These are phyloP conservation scores for Sporothrix variecibatus DNA, from an alignment of 2,329 filamentous ascomycete species.

Conservation along the genomic window DNA sequence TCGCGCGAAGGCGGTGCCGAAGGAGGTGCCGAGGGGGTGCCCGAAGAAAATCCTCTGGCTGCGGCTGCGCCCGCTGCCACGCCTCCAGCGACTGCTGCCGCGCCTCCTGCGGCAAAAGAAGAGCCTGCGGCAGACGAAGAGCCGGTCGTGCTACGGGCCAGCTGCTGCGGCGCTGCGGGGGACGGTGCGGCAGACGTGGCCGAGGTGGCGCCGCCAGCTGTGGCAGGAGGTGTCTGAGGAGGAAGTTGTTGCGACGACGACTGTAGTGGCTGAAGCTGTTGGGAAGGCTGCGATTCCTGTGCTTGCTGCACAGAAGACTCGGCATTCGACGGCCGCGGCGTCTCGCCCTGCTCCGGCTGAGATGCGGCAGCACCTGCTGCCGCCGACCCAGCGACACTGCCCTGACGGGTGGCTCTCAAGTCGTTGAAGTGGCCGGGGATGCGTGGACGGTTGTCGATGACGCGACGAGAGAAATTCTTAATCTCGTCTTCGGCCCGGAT, in stretches of 20 bases:
- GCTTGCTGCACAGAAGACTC: background rate
- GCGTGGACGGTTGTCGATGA: conserved; percentile 48
- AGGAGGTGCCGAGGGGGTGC: background rate
- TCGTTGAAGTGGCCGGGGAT: conserved; percentile 46
- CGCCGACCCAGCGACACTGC: conserved; percentile 40
- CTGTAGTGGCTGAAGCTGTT: conserved; percentile 3
- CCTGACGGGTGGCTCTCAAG: conserved; percentile 40
- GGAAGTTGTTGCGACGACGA: conserved; percentile 1
- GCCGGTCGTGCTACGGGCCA: background rate
- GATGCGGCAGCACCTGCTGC: background rate
- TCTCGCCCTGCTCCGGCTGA: conserved; percentile 34
- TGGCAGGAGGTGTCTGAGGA: conserved; percentile 10
- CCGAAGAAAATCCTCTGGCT: background rate
- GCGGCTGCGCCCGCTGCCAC: no score
- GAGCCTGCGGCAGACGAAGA: background rate
- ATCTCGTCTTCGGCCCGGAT: conserved; percentile 88
- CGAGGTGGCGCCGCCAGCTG: background rate
- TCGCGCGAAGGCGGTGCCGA: background rate
- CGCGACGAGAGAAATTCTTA: conserved; percentile 62
- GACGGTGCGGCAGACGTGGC: background rate
- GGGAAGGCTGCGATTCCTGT: background rate
- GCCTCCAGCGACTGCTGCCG: background rate
- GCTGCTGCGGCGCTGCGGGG: background rate
- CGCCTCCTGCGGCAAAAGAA: background rate
- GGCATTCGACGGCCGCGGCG: background rate